Evolutionary conservation across 768 basidiomycete genomes (phyloP), one percentile per base, ranked within the genome.

Genomic region (Panellus pusillus): DNA sequence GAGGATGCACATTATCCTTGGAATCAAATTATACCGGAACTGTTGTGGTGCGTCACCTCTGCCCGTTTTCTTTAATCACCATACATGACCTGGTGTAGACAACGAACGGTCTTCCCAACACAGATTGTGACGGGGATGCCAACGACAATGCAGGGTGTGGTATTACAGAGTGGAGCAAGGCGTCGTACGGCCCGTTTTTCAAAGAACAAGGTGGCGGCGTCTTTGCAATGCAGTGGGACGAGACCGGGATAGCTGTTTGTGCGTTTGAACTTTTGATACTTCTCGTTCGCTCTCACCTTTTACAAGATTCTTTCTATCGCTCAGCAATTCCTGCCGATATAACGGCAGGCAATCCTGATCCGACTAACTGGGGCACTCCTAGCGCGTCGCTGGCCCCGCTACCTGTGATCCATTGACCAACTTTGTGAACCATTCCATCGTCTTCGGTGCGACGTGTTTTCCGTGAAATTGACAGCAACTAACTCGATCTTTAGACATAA

Each of bases 161-260:
- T 35, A 74, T 93, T 57, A 81, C 78, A 0, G 91, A 93, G 64
- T 84, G 83, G 82, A 93, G 90, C 62, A 76, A 78, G 18, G 85
- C 87, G 2, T 94, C 92, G 0, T 94, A 90, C 68, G 93, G 93
- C 0, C 84, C 87, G 35, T 80, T 79, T 47, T 93, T 93, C 65
- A 92, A 93, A 56, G 77, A 78, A 1, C 83, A 82, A 63, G 82
- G 87, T 9, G 93, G 93, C 5, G 93, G 93, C 3, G 84, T 92
- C 3, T 93, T 91, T 65, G 91, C 84, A 1, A 91, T 92, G 89
- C 87, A 88, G 61, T 94, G 93, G 93, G 89, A 93, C 63, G 79
- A 83, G 54, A 77, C 75, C 55, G 83, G 84, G 2, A 90, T 92
- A 51, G 80, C 83, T 37, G 79, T 90, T 58, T 91, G 89, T 91